phyloP scores from a whole-genome alignment of 1,139 yeast genomes.

The Geotrichum macrosporum region DNA sequence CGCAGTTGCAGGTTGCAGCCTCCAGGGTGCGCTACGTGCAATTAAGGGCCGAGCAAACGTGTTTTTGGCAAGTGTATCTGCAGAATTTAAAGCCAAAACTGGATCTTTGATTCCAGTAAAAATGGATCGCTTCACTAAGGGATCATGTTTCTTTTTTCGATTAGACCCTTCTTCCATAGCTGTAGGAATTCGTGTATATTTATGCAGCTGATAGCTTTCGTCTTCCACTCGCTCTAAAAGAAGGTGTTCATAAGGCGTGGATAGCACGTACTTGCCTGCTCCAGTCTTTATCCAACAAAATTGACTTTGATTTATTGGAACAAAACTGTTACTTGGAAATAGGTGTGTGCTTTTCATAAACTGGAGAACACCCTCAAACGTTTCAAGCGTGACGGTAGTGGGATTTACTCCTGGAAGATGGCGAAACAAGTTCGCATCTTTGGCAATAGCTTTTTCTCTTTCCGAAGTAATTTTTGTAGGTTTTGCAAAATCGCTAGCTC shows the following conservation, averaged over 20 bases:
- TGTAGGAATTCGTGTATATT: background rate
- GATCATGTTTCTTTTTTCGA: slow-evolving; percentile 4
- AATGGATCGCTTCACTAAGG: slow-evolving; percentile 9
- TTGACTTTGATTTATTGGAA: slow-evolving; percentile 4
- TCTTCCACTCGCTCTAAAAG: slow-evolving; percentile 23
- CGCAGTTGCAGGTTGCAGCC: slow-evolving; percentile 24
- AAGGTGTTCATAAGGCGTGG: slow-evolving; percentile 23
- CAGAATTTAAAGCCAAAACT: slow-evolving; percentile 27
- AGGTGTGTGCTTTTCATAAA: slow-evolving; percentile 16
- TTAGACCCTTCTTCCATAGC: background rate
- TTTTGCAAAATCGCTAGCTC: background rate
- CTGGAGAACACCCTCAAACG: slow-evolving; percentile 24
- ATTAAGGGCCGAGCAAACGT: slow-evolving; percentile 22
- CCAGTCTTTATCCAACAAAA: slow-evolving; percentile 17
- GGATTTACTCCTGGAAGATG: slow-evolving; percentile 13
- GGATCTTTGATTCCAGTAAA: slow-evolving; percentile 22
- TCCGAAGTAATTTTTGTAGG: slow-evolving; percentile 1
- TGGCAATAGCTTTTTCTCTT: slow-evolving; percentile 6
- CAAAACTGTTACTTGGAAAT: background rate
- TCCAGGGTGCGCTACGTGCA: slow-evolving; percentile 28
- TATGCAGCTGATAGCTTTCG: slow-evolving; percentile 15
- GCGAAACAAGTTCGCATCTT: slow-evolving; percentile 1
- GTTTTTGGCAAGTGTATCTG: slow-evolving; percentile 26
- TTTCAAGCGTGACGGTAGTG: slow-evolving; percentile 22
- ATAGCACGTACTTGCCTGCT: slow-evolving; percentile 23